These are phyloP conservation scores for Blastocystis hominis DNA, from an alignment of 352 stramenopile genomes.

Conservation along the genomic window DNA sequence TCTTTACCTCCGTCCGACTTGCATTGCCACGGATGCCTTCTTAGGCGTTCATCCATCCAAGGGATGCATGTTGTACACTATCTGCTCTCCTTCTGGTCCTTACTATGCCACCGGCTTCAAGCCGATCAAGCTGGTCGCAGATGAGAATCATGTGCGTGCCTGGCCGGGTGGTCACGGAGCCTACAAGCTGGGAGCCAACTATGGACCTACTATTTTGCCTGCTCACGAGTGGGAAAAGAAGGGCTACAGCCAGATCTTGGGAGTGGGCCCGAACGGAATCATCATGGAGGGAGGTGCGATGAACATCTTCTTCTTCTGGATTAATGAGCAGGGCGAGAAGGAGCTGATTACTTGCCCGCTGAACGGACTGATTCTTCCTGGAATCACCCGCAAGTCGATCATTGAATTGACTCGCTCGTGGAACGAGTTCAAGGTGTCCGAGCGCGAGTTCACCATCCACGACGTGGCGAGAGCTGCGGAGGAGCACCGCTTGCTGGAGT, in stretches of 20 bases:
- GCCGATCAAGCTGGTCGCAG: slow-evolving; percentile 77
- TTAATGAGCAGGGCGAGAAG: slow-evolving; percentile 78
- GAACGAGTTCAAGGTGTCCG: slow-evolving; percentile 83
- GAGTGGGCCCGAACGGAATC: slow-evolving; percentile 53
- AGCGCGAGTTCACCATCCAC: slow-evolving; percentile 83
- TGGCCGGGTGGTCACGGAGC: slow-evolving; percentile 86
- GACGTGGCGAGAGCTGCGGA: slow-evolving; percentile 80
- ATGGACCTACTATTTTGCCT: slow-evolving; percentile 59
- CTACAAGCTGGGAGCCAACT: slow-evolving; percentile 77
- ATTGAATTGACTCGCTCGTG: slow-evolving; percentile 78
- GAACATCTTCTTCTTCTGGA: slow-evolving; percentile 94
- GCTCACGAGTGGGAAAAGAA: slow-evolving; percentile 56
- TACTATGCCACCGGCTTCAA: slow-evolving; percentile 90
- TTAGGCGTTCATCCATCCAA: slow-evolving; percentile 59
- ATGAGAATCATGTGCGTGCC: slow-evolving; percentile 81
- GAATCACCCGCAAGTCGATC: slow-evolving; percentile 88
- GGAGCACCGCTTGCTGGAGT: slow-evolving; percentile 79
- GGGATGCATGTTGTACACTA: slow-evolving; percentile 66
- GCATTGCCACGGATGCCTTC: slow-evolving; percentile 73
- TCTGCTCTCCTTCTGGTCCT: slow-evolving; percentile 85
- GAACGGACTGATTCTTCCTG: slow-evolving; percentile 86
- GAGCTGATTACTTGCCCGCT: slow-evolving; percentile 89
- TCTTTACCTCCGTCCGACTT: slow-evolving; percentile 84
- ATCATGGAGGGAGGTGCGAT: slow-evolving; percentile 81
- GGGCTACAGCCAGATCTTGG: slow-evolving; percentile 47